phyloP scores from a whole-genome alignment of 2,329 filamentous ascomycete species.

The Ceratocystis cubensis region DNA sequence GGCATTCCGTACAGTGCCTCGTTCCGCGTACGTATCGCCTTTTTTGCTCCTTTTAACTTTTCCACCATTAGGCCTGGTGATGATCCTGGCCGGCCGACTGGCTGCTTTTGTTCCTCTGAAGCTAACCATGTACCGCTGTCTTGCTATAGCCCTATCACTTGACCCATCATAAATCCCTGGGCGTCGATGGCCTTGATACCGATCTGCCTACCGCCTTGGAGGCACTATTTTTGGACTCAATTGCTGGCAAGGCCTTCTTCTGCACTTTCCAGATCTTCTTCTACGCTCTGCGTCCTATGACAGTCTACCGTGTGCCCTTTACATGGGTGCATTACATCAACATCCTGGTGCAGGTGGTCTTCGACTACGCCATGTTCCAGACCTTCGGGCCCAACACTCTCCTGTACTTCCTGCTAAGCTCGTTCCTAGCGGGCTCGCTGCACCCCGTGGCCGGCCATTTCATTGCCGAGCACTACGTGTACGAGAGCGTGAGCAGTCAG shows the following conservation, averaged over 20 bases:
- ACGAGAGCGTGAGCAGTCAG: conserved; percentile 47
- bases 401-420: conserved; percentile 74
- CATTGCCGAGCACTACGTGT: conserved; percentile 94
- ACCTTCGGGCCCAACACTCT: conserved; percentile 51
- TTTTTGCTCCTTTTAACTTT: too few species aligned
- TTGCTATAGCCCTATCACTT: conserved; percentile 71
- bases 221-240: conserved; percentile 83
- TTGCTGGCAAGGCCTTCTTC: conserved; percentile 96
- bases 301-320: conserved; percentile 79
- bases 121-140: conserved; percentile 5
- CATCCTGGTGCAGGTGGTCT: conserved; percentile 59
- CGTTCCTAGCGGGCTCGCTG: conserved; percentile 83
- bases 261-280: conserved; percentile 98
- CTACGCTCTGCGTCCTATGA: conserved; percentile 92
- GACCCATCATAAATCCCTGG: conserved; percentile 96
- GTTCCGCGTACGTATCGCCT: conserved; percentile 55
- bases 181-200: conserved; percentile 89
- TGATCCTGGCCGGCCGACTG: neutral
- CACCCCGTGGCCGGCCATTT: conserved; percentile 96
- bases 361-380: conserved; percentile 59
- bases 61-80: too few species aligned
- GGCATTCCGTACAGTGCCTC: conserved; percentile 91
- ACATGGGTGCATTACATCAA: conserved; percentile 78
- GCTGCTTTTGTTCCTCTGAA: conserved; percentile 1
- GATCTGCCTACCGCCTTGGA: conserved; percentile 88